Evolutionary conservation across 225 moss, liverwort and hornwort genomes (phyloP).

Genomic region (Neckera pumila): DNA sequence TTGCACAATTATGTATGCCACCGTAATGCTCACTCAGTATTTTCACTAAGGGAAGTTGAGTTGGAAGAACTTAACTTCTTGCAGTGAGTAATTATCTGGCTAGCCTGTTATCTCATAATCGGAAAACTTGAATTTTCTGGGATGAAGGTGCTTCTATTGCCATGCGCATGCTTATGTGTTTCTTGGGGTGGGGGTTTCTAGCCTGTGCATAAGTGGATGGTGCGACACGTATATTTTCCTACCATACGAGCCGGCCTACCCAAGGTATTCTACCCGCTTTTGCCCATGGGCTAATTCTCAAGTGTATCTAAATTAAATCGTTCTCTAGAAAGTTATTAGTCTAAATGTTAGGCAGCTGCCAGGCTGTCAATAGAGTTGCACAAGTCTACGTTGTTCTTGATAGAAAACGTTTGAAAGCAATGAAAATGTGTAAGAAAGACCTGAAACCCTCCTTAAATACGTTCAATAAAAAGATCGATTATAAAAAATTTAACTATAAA

Average conservation of each 20-base stretch:
- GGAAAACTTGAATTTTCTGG: background rate
- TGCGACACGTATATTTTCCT: slow-evolving; percentile 95
- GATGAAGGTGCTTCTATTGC: background rate
- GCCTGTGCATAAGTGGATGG: slow-evolving; percentile 99
- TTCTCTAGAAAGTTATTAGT: background rate
- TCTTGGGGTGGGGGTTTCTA: background rate
- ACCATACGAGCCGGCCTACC: slow-evolving; percentile 70
- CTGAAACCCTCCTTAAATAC: background rate
- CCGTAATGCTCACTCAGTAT: background rate
- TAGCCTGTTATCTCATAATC: background rate
- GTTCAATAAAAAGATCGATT: background rate
- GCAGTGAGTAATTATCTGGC: background rate
- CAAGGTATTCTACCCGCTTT: slow-evolving; percentile 21
- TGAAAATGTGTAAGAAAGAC: background rate
- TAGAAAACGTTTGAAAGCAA: background rate
- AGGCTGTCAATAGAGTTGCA: background rate
- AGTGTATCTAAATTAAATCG: background rate
- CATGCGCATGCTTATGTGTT: background rate
- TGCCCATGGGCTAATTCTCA: background rate
- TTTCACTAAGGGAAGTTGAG: background rate
- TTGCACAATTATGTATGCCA: background rate
- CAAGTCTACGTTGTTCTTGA: background rate
- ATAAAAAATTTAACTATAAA: background rate
- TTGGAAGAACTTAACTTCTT: background rate
- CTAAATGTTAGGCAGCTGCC: background rate